Percentiles rank a stretch among this genome's conserved stretches.
Conservation (phyloP, 164 flowering plant genomes). For the Litsea cubeba region DNA sequence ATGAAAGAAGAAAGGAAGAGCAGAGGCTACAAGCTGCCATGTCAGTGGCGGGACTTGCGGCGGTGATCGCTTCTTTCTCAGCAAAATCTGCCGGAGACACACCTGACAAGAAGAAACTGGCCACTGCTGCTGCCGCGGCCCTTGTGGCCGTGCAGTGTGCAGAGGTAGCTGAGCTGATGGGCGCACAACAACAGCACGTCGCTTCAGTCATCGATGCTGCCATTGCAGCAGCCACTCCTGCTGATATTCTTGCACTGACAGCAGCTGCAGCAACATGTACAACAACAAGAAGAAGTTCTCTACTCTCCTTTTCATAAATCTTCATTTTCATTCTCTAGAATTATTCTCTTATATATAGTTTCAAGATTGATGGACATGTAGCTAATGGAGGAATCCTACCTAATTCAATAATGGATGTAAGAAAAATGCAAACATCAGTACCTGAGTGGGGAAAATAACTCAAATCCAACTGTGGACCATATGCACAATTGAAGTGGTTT, state of each 20-base stretch:
- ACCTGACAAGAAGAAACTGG: slow-evolving; percentile 5
- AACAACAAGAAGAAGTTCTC: too few species aligned
- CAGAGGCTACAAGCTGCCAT: slow-evolving; percentile 7
- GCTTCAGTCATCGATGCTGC: slow-evolving; percentile 3
- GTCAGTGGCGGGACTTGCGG: slow-evolving; percentile 8
- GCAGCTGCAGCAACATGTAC: slow-evolving; percentile 6
- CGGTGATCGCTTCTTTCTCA: slow-evolving; percentile 5
- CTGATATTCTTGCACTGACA: slow-evolving; percentile 1
- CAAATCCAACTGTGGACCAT: too few species aligned
- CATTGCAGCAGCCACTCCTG: background rate
- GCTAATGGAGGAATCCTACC: too few species aligned
- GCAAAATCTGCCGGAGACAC: slow-evolving; percentile 3
- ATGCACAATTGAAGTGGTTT: too few species aligned
- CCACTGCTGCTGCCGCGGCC: slow-evolving; percentile 5
- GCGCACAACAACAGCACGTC: slow-evolving; percentile 1
- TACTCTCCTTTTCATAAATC: too few species aligned
- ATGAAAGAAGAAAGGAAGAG: slow-evolving; percentile 5
- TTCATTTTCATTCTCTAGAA: too few species aligned
- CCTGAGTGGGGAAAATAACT: too few species aligned
- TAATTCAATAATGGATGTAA: too few species aligned
- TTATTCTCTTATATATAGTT: too few species aligned
- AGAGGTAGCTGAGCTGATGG: slow-evolving; percentile 8
- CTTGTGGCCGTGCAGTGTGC: slow-evolving; percentile 9
- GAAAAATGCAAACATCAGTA: too few species aligned
- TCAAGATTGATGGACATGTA: too few species aligned